Percentiles rank a stretch among this genome's conserved stretches.
These are phyloP conservation scores for Silene uniflora DNA, from an alignment of 148 eudicot species.

Conservation along the genomic window DNA sequence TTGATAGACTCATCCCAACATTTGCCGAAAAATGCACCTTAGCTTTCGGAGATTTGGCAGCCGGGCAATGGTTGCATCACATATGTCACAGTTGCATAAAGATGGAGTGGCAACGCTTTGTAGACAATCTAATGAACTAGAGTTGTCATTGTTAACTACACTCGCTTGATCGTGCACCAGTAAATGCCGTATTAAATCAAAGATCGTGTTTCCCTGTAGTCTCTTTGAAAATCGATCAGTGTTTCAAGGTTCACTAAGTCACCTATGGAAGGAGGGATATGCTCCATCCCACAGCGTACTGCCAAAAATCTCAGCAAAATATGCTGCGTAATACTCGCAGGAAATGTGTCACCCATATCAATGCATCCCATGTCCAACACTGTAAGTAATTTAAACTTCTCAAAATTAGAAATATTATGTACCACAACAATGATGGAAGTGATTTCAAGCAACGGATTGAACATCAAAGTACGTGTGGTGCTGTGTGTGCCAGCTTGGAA, in stretches of 20 bases:
- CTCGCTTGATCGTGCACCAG: background rate
- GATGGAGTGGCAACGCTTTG: background rate
- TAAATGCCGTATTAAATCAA: background rate
- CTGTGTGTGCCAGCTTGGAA: conserved; percentile 14
- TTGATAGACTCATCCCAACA: conserved; percentile 1
- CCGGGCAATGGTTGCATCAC: background rate
- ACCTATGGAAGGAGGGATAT: conserved; percentile 4
- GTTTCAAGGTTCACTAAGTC: conserved; percentile 9
- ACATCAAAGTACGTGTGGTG: conserved; percentile 10
- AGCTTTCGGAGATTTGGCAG: conserved; percentile 2
- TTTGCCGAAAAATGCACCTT: background rate
- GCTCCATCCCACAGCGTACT: background rate
- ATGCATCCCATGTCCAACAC: conserved; percentile 11
- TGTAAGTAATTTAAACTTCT: conserved; percentile 2
- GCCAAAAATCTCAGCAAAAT: conserved; percentile 1
- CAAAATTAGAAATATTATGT: background rate
- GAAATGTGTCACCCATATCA: background rate
- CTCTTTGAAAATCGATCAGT: background rate
- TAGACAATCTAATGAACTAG: background rate
- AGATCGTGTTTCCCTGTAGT: background rate
- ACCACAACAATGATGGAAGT: background rate
- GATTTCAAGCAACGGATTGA: conserved; percentile 2
- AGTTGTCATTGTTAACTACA: background rate
- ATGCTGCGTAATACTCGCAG: conserved; percentile 1
- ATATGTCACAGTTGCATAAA: background rate